Base-by-base conservation (phyloP, 1,284 basidiomycete species). In the Pulveroboletus ridleyi region DNA sequence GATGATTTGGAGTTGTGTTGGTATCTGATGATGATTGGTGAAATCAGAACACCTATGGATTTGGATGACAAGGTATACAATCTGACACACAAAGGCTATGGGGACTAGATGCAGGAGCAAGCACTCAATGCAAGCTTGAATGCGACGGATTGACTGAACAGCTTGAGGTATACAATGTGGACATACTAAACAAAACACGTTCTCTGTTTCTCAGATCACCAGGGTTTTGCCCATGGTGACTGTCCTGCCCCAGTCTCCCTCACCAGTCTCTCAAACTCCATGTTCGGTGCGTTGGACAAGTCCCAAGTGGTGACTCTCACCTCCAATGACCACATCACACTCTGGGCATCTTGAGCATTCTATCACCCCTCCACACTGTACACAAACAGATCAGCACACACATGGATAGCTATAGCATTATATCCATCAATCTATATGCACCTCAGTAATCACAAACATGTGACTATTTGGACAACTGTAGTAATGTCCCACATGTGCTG, bases 321-420 rank as follows among this genome's bases (percentile, higher is more conserved):
- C 88, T 42, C 88, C 88, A 62, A 89, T 84, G 0, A 61, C 57
- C 9, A 76, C 84, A 18, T 79, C 78, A 68, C 87, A 89, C 70
- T 90, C 88, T 1, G 83, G 82, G 65, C 88, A 89, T 9, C 25
- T 68, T 6, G 81, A 71, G 5, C 52, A 66, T 64, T 84, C 23
- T 77, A 79, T 82, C 1, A 85, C 86, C 10, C 85, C 86, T 55
- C 86, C 85, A 62, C 87, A 87, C 85, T 89, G 46, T 41, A 55
- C 53, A 61, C 58, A 54, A 52, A 61, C 58, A 61, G 11, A 29
- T 71, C 22, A 69, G 64, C n/a, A 58, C 18, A 18, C 22, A 25
- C 33, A 9, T 42, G 33, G 20, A 23, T 20, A 23, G 4, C 18
- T 23, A 13, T 11, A 11, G 6, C 54, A 50, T 29, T 58, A 29